Conservation (phyloP, 164 flowering plant species). For the Magnolia officinalis region DNA sequence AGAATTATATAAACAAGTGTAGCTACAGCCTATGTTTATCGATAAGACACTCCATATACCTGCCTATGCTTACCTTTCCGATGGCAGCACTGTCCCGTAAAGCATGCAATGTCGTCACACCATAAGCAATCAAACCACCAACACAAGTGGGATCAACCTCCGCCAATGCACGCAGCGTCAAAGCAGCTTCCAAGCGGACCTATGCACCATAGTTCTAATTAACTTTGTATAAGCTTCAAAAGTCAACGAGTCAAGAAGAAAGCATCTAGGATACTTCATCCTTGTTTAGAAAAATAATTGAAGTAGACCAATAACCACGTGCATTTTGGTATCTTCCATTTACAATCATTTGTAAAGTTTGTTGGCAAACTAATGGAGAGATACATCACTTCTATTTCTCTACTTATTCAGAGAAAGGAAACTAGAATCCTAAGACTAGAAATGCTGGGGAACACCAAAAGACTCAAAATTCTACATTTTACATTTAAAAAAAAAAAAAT, state of each 20-base stretch:
- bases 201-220: constrained; percentile 18
- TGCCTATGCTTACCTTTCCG: constrained; percentile 59
- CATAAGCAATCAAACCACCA: constrained; percentile 89
- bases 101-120: constrained; percentile 78
- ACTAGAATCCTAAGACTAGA: too few relatives aligned
- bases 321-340: not conserved
- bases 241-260: not conserved
- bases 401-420: too few relatives aligned
- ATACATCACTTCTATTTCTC: too few relatives aligned
- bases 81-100: constrained; percentile 72
- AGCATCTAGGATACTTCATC: not conserved
- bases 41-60: not conserved
- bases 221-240: not conserved
- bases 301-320: not conserved
- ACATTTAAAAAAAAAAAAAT: too few relatives aligned
- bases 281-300: not conserved
- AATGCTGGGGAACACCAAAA: too few relatives aligned
- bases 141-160: constrained; percentile 97
- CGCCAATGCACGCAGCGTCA: constrained; percentile 73
- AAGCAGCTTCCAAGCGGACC: constrained; percentile 97
- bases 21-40: not conserved
- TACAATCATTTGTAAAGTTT: not conserved
- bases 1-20: not conserved
- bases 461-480: too few relatives aligned
- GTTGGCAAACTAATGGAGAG: not conserved